phyloP scores from a whole-genome alignment of 1,139 yeast genomes.

The Blastobotrys arbuscula region DNA sequence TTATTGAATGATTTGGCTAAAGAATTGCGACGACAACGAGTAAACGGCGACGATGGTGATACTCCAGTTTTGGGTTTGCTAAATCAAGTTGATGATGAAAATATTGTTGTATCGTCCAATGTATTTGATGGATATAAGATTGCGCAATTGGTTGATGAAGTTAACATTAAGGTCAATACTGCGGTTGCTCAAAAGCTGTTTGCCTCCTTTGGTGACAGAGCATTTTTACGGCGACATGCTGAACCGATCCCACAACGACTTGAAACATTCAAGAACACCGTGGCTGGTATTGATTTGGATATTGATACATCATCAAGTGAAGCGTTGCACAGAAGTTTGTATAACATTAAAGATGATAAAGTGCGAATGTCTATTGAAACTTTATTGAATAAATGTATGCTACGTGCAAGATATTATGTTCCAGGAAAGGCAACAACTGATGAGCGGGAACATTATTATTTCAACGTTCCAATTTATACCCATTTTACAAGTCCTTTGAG shows the following conservation, averaged over 20 bases:
- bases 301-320: constrained; percentile 74
- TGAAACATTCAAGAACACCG: constrained; percentile 71
- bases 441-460: constrained; percentile 64
- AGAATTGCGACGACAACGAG: constrained; percentile 68
- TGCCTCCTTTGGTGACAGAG: constrained; percentile 69
- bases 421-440: constrained; percentile 71
- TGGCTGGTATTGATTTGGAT: constrained; percentile 50
- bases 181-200: constrained; percentile 81
- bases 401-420: constrained; percentile 78
- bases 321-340: constrained; percentile 65
- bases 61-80: constrained; percentile 60
- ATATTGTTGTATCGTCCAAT: constrained; percentile 63
- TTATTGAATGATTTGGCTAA: constrained; percentile 62
- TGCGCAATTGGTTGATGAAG: constrained; percentile 61
- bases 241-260: constrained; percentile 78
- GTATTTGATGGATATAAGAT: constrained; percentile 62
- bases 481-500: constrained; percentile 92
- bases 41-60: constrained; percentile 32
- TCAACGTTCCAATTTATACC: constrained; percentile 79
- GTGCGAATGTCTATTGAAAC: constrained; percentile 76
- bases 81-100: constrained; percentile 82
- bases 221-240: constrained; percentile 82
- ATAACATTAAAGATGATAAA: constrained; percentile 56
- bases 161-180: constrained; percentile 73
- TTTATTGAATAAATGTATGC: constrained; percentile 72